Percentiles rank a stretch among this genome's conserved stretches.
phyloP scores from a whole-genome alignment of 2,329 filamentous ascomycete species.

The Neonectria punicea region DNA sequence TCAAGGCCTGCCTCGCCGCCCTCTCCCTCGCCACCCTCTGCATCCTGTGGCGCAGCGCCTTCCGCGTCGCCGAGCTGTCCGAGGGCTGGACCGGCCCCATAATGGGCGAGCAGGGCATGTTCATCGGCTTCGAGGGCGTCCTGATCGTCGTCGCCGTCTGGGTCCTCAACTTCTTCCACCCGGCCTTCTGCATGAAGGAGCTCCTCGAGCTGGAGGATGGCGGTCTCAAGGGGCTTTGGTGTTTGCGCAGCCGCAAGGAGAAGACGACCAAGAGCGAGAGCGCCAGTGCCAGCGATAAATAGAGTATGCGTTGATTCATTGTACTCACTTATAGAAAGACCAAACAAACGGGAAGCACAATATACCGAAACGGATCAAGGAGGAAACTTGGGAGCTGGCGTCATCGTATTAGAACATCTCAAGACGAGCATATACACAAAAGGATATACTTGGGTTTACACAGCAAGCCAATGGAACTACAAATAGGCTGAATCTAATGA shows the following conservation, averaged over 20 bases:
- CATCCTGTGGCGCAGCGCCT: slow-evolving; percentile 73
- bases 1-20: slow-evolving; percentile 65
- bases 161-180: slow-evolving; percentile 54
- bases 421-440: background rate
- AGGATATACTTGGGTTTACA: background rate
- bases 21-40: slow-evolving; percentile 68
- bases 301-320: background rate
- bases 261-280: slow-evolving; percentile 19
- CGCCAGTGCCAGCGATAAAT: slow-evolving; percentile 23
- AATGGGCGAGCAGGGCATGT: slow-evolving; percentile 64
- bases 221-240: slow-evolving; percentile 43
- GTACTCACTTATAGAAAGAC: background rate
- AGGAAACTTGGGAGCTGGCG: background rate
- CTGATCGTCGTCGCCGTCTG: slow-evolving; percentile 60
- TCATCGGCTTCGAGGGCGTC: slow-evolving; percentile 68
- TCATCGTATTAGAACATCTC: background rate
- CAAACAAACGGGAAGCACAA: too few species aligned
- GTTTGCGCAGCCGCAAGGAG: slow-evolving; percentile 33
- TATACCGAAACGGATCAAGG: background rate
- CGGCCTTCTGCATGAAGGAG: slow-evolving; percentile 41
- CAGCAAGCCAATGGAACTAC: background rate
- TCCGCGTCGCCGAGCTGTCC: slow-evolving; percentile 73
- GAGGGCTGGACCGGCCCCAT: slow-evolving; percentile 70
- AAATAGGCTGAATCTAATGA: background rate
- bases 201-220: slow-evolving; percentile 42